Evolutionary conservation across 169 alveolate species (phyloP).

Genomic region (Eimeria falciformis): DNA sequence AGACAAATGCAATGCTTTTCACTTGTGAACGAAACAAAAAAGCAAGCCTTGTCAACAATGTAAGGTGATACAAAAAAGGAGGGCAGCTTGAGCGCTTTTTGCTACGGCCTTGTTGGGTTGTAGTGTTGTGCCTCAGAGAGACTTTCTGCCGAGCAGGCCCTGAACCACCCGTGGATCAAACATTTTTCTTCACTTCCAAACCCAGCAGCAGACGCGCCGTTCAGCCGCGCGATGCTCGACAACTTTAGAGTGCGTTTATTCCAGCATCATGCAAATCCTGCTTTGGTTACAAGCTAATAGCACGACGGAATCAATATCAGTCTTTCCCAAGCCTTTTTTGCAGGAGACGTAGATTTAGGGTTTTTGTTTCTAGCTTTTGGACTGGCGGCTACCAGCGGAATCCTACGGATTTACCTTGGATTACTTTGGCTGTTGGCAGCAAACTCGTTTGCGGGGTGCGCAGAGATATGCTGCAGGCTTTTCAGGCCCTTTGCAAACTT

Average conservation of each 20-base stretch:
- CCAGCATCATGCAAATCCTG: not conserved
- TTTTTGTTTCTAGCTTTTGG: no score
- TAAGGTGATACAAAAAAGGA: not conserved
- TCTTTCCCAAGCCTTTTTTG: no score
- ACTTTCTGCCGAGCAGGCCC: constrained; percentile 90
- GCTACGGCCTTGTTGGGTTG: constrained; percentile 47
- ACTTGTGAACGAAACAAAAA: no score
- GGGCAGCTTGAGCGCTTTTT: constrained; percentile 29
- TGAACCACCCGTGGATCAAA: constrained; percentile 94
- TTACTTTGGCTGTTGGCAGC: no score
- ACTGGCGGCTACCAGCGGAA: no score
- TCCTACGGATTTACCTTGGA: no score
- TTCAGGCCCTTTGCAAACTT: constrained; percentile 75
- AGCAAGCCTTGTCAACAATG: no score
- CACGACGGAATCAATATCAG: no score
- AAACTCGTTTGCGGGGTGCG: no score
- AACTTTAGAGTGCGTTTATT: constrained; percentile 60
- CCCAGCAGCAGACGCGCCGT: constrained; percentile 75
- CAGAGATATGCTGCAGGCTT: constrained; percentile 62
- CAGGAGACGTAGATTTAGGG: no score
- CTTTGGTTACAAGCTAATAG: no score
- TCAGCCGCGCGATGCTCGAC: constrained; percentile 71
- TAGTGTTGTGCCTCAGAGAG: constrained; percentile 77
- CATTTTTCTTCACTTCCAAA: constrained; percentile 74
- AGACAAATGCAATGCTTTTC: no score